A percentile compares a stretch with the other conserved stretches of the same genome.
phyloP scores from a whole-genome alignment of 352 stramenopile genomes.

The Globisporangium barbulae region DNA sequence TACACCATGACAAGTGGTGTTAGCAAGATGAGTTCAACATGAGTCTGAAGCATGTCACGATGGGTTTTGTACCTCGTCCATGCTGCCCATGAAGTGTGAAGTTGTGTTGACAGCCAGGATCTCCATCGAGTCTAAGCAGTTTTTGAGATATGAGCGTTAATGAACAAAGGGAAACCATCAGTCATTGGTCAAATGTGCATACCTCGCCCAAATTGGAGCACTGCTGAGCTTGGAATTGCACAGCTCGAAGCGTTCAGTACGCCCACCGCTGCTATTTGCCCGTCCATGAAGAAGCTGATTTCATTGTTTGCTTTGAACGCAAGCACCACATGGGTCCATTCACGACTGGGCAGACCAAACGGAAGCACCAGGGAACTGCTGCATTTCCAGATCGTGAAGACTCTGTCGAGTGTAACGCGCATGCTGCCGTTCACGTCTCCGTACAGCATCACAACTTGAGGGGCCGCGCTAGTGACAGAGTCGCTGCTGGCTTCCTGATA shows the following conservation, averaged over 20 bases:
- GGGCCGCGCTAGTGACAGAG: not conserved
- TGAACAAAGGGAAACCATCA: not conserved
- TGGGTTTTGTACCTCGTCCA: constrained; percentile 39
- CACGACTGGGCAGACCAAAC: constrained; percentile 17
- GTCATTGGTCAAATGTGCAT: not conserved
- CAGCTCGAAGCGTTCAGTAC: constrained; percentile 24
- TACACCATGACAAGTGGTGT: not conserved
- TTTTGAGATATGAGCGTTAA: not conserved
- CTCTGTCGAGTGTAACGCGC: constrained; percentile 16
- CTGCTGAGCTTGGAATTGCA: constrained; percentile 14
- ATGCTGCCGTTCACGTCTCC: constrained; percentile 15
- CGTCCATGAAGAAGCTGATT: constrained; percentile 31
- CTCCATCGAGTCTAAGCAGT: constrained; percentile 21
- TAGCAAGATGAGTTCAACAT: too few species aligned
- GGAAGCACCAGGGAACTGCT: constrained; percentile 28
- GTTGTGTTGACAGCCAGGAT: constrained; percentile 11
- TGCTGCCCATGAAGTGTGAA: constrained; percentile 26
- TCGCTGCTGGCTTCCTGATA: constrained; percentile 17
- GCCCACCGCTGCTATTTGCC: constrained; percentile 19
- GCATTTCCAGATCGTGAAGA: constrained; percentile 33
- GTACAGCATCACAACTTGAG: constrained; percentile 35
- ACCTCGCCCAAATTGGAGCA: constrained; percentile 50
- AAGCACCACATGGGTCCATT: constrained; percentile 47
- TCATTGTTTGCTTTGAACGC: constrained; percentile 16
- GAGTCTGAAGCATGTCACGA: not conserved